Conservation (phyloP, 1,284 basidiomycete genomes). For the Ganoderma lingzhi region DNA sequence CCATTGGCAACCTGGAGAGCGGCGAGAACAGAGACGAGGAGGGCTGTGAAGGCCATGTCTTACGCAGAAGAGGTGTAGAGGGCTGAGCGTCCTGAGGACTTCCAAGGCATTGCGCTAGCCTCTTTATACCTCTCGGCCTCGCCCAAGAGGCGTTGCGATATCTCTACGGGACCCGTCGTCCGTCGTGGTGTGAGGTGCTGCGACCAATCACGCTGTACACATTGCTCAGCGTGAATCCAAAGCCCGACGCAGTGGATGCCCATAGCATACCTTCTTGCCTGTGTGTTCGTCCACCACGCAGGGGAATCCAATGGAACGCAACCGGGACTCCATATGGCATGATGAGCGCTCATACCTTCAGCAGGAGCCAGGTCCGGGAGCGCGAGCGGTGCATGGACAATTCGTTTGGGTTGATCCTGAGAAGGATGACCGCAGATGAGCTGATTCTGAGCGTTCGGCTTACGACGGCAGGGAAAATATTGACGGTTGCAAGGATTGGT, state of each 20-base stretch:
- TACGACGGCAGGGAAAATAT: not conserved
- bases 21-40: slow-evolving; percentile 24
- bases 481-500: not conserved
- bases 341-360: not conserved
- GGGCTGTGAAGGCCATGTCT: slow-evolving; percentile 24
- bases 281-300: slow-evolving; percentile 1
- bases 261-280: slow-evolving; percentile 6
- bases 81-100: slow-evolving; percentile 20
- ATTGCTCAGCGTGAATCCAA: slow-evolving; percentile 13
- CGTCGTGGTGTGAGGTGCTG: not conserved
- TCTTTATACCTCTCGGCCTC: slow-evolving; percentile 22
- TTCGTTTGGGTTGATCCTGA: not conserved
- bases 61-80: slow-evolving; percentile 2
- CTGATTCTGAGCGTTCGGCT: not conserved
- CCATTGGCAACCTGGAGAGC: slow-evolving; percentile 24
- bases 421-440: not conserved
- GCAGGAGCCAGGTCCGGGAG: slow-evolving; percentile 6
- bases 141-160: not conserved
- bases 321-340: slow-evolving; percentile 1
- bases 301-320: slow-evolving; percentile 3
- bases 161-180: slow-evolving; percentile 15
- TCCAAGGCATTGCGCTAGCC: not conserved
- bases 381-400: not conserved
- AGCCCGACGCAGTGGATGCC: slow-evolving; percentile 9
- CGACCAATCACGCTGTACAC: slow-evolving; percentile 15